Percentiles rank a stretch among this genome's conserved stretches.
Evolutionary conservation across 2,329 filamentous ascomycete species (phyloP).

Genomic region (Clonostachys rosea): DNA sequence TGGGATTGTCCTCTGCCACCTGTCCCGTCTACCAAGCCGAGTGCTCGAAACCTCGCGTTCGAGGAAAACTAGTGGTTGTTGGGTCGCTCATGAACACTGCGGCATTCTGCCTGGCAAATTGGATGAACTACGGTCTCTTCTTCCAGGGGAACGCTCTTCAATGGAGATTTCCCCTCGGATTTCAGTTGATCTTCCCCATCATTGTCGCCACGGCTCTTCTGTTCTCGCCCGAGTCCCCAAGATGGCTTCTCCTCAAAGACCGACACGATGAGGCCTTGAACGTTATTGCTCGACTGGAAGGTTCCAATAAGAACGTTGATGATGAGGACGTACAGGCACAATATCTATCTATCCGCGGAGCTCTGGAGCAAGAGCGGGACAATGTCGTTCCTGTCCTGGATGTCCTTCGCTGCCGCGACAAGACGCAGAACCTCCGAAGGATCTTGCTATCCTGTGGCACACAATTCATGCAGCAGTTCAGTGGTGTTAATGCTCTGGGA

Average conservation of each 20-base stretch:
- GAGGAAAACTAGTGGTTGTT: conserved; percentile 39
- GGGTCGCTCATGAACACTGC: conserved; percentile 31
- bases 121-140: conserved; percentile 38
- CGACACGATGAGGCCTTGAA: conserved; percentile 51
- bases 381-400: conserved; percentile 22
- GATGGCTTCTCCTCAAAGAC: conserved; percentile 47
- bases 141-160: conserved; percentile 22
- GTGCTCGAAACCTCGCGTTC: conserved; percentile 21
- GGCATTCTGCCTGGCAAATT: conserved; percentile 40
- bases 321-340: conserved; percentile 20
- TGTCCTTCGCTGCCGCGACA: conserved; percentile 26
- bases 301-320: conserved; percentile 25
- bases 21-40: conserved; percentile 26
- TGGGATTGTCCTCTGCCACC: conserved; percentile 25
- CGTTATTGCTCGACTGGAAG: conserved; percentile 52
- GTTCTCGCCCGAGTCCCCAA: conserved; percentile 40
- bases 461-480: conserved; percentile 40
- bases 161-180: conserved; percentile 26
- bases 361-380: conserved; percentile 26
- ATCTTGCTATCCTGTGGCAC: conserved; percentile 37
- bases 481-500: conserved; percentile 31
- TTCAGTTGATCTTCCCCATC: conserved; percentile 30
- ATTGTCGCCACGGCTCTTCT: conserved; percentile 20
- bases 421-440: conserved; percentile 27
- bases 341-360: conserved; percentile 25